A percentile compares a stretch with the other conserved stretches of the same genome.
phyloP scores from a whole-genome alignment of 768 basidiomycete species.

The Suillus subalutaceus region DNA sequence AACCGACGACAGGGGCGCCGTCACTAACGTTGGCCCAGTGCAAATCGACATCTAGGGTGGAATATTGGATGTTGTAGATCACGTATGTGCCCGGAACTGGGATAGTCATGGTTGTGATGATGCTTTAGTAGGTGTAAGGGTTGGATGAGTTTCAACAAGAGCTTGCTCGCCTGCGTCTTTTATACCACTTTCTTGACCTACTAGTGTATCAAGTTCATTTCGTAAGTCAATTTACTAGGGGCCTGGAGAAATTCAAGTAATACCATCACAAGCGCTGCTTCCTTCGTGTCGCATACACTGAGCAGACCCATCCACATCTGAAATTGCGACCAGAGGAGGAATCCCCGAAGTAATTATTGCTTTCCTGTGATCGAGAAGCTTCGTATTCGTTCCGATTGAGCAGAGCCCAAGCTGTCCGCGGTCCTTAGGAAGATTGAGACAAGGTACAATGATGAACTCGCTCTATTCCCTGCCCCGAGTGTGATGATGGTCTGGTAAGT shows the following conservation, averaged over 20 bases:
- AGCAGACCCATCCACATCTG: not conserved
- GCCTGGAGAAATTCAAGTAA: not conserved
- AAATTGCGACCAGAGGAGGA: not conserved
- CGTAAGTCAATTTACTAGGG: not conserved
- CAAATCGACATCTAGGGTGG: not conserved
- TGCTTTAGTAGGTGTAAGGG: not conserved
- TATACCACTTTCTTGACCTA: not conserved
- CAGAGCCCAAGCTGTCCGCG: not conserved
- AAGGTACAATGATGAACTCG: not conserved
- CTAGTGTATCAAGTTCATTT: not conserved
- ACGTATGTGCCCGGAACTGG: constrained; percentile 1
- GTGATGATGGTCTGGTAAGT: not conserved
- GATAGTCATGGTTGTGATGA: constrained; percentile 1
- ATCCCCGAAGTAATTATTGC: not conserved
- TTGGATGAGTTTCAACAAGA: not conserved
- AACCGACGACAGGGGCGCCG: not conserved
- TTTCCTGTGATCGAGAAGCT: not conserved
- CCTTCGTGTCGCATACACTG: not conserved
- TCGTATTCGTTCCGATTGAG: not conserved
- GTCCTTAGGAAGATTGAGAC: not conserved
- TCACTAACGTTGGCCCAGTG: not conserved
- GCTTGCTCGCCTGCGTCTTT: not conserved
- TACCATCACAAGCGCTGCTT: not conserved
- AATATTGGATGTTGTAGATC: constrained; percentile 5
- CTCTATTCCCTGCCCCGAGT: not conserved